These are phyloP conservation scores for Singerocomus inundabilis DNA, from an alignment of 1,284 basidiomycete species.

Conservation along the genomic window DNA sequence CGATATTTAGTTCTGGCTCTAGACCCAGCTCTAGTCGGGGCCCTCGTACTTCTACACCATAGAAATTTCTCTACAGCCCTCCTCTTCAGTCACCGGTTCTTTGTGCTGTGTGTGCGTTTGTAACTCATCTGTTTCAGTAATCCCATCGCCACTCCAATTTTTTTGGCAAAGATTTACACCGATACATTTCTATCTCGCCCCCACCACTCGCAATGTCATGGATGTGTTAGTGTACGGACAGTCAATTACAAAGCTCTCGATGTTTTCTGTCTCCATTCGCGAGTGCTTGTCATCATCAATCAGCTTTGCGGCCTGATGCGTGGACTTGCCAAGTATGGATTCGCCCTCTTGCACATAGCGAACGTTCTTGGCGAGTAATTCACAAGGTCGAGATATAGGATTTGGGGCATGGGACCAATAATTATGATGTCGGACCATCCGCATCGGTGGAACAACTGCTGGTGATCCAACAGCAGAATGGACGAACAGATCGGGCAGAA, in stretches of 20 bases:
- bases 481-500: too few species aligned
- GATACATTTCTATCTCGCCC: constrained; percentile 16
- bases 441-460: too few species aligned
- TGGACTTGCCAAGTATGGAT: too few species aligned
- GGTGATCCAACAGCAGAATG: too few species aligned
- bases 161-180: constrained; percentile 21
- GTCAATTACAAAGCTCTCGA: constrained; percentile 8
- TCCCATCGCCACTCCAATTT: constrained; percentile 9
- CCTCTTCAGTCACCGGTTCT: constrained; percentile 4
- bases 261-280: not conserved
- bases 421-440: too few species aligned
- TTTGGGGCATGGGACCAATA: too few species aligned
- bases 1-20: constrained; percentile 27
- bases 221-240: constrained; percentile 23
- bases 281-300: not conserved
- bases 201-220: constrained; percentile 13
- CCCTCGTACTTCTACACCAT: constrained; percentile 22
- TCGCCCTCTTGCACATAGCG: too few species aligned
- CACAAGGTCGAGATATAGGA: too few species aligned
- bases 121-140: constrained; percentile 19
- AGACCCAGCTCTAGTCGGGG: constrained; percentile 44
- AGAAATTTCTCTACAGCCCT: constrained; percentile 17
- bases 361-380: too few species aligned
- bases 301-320: not conserved
- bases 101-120: constrained; percentile 20